Base-by-base conservation (phyloP, 2,329 filamentous ascomycete species). In the Microdochium trichocladiopsis region DNA sequence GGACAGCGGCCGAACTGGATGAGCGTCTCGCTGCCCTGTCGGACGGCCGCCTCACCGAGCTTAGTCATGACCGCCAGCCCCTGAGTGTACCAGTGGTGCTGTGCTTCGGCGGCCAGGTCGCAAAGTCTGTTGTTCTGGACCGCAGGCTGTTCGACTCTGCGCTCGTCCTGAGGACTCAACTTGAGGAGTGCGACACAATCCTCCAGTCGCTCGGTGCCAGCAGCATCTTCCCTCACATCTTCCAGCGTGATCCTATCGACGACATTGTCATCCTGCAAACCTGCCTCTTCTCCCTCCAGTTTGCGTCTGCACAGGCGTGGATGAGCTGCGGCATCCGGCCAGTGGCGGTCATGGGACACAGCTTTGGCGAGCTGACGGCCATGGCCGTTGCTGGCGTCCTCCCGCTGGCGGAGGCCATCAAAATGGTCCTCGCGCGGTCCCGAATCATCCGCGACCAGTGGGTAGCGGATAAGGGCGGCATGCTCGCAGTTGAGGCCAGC, bases 331-430 rank as follows among this genome's bases (percentile, higher is more conserved):
- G 72, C 1, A 21, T 71, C 9, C 23, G 56, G 25, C 54, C 56
- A 1, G 55, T 25, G 1, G 62, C 61, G 1, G 57, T 70, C 0
- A 62, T 74, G 0, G 72, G 72, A 2, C 71, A 75, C 54, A 71
- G 66, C 53, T 70, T 73, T 23, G 73, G 73, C 2, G 66, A 75
- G 57, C 58, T 75, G 4, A 68, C 67, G 0, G 71, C 71, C 0
- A 59, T 73, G 0, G 70, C 67, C 50, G 53, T 74, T 0, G 58
- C 69, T 0, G 65, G 67, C 0, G 55, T 58, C 0, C 50, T 74
- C 3, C 57, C 52, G 0, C 51, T 72, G 0, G 6, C 52, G 11
- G 66, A 72, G 25, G 58, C 68, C 0, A 21, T 75, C 9, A 61
- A 49, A 12, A 9, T 68, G 2, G 58, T 71, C 0, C 48, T 52